These are phyloP conservation scores for Ophiostoma novo-ulmi DNA, from an alignment of 2,329 filamentous ascomycete genomes.

Conservation along the genomic window DNA sequence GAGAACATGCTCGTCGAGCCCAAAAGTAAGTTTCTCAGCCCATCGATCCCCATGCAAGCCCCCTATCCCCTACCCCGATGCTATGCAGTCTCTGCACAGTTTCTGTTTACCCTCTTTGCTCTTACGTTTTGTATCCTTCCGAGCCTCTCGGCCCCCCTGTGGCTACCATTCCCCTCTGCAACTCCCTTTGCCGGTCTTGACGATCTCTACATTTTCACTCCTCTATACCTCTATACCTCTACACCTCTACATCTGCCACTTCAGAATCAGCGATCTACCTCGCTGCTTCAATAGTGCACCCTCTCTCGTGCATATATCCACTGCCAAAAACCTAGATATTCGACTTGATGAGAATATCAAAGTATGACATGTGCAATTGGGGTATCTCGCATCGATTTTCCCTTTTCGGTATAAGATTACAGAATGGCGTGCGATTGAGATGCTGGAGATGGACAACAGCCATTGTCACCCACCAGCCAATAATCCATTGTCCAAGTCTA, in stretches of 20 bases:
- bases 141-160: background rate
- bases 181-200: background rate
- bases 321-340: background rate
- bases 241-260: background rate
- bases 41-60: background rate
- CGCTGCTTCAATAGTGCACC: background rate
- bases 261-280: background rate
- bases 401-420: background rate
- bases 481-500: background rate
- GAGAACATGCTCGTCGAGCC: constrained; percentile 81
- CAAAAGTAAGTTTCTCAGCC: constrained; percentile 51
- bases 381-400: background rate
- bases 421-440: background rate
- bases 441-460: background rate
- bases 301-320: background rate
- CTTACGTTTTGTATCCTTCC: background rate
- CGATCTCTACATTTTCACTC: background rate
- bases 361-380: background rate
- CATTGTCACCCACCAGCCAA: background rate
- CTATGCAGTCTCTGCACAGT: background rate
- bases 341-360: background rate
- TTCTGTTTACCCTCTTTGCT: background rate
- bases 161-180: background rate
- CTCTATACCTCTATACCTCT: background rate
- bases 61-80: background rate